These are phyloP conservation scores for Avena eriantha DNA, from an alignment of 176 grass and related monocot genomes.

Conservation along the genomic window DNA sequence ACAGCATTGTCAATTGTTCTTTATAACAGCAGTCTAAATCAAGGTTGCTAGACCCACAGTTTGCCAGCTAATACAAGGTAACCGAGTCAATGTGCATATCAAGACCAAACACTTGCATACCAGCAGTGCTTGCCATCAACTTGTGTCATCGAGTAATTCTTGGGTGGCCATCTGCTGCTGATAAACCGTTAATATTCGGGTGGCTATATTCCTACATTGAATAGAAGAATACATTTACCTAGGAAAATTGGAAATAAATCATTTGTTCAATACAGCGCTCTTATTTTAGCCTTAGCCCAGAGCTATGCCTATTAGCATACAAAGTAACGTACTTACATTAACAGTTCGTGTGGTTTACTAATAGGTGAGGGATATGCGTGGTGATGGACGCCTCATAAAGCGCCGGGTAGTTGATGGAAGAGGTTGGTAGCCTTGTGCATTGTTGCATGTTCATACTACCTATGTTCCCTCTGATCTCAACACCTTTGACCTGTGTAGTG, in stretches of 20 bases:
- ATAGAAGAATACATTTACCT: neutral
- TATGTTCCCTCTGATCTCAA: neutral
- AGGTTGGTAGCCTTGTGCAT: conserved; percentile 55
- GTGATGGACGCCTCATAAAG: conserved; percentile 98
- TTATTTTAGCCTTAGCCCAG: conserved; percentile 6
- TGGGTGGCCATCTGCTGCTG: neutral
- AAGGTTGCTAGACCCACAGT: conserved; percentile 12
- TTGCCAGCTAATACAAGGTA: conserved; percentile 25
- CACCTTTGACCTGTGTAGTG: neutral
- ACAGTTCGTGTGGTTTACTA: conserved; percentile 38
- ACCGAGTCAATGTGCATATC: conserved; percentile 20
- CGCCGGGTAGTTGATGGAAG: conserved; percentile 86
- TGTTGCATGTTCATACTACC: conserved; percentile 41
- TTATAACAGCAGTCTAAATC: conserved; percentile 7
- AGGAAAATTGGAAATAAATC: conserved; percentile 11
- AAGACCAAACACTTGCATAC: neutral
- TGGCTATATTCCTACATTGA: conserved; percentile 19
- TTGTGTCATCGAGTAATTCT: neutral
- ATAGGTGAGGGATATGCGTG: conserved; percentile 99
- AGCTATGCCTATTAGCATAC: conserved; percentile 3
- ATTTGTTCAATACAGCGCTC: neutral
- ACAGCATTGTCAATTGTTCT: conserved; percentile 6
- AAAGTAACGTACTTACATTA: conserved; percentile 1
- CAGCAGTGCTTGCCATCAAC: neutral
- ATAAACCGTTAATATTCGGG: conserved; percentile 1